A percentile compares a stretch with the other conserved stretches of the same genome.
Conservation (phyloP, 1,284 basidiomycete genomes). For the Ustilago bromivora region DNA sequence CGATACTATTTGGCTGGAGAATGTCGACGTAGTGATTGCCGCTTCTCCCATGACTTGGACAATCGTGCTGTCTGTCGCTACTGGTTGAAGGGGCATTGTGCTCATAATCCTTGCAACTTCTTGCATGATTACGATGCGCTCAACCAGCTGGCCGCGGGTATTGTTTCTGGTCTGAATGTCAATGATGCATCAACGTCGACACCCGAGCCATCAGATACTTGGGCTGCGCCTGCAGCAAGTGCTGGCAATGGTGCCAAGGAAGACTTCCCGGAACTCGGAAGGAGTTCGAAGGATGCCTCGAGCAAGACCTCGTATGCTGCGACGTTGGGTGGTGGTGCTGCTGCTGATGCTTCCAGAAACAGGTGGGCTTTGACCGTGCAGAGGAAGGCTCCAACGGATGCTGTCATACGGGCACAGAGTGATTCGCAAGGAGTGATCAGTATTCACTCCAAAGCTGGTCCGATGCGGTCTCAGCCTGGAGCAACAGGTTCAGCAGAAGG, state of each 20-base stretch:
- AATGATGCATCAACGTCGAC: conserved; percentile 71
- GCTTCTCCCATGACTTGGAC: conserved; percentile 76
- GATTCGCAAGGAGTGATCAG: conserved; percentile 36
- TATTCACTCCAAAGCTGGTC: conserved; percentile 36
- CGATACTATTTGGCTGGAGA: conserved; percentile 96
- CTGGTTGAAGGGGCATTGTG: conserved; percentile 90
- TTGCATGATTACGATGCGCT: conserved; percentile 73
- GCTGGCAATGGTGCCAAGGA: conserved; percentile 68
- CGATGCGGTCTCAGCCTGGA: conserved; percentile 22
- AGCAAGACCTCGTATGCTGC: conserved; percentile 46
- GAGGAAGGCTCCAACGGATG: conserved; percentile 31
- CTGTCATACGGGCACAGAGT: conserved; percentile 29
- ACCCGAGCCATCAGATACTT: conserved; percentile 62
- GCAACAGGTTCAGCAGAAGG: conserved; percentile 2
- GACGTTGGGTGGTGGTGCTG: conserved; percentile 21
- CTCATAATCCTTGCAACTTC: conserved; percentile 67
- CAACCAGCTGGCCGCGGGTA: conserved; percentile 74
- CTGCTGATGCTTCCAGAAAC: conserved; percentile 46
- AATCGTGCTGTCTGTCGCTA: conserved; percentile 86
- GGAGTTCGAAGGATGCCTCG: conserved; percentile 9
- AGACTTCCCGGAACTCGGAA: conserved; percentile 86
- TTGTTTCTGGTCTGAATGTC: conserved; percentile 64
- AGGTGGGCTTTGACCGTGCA: conserved; percentile 61
- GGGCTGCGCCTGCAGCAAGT: background rate
- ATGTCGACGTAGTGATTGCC: conserved; percentile 93